Base-by-base conservation (phyloP, 73 alveolate genomes). In the Uronychia setigera region DNA sequence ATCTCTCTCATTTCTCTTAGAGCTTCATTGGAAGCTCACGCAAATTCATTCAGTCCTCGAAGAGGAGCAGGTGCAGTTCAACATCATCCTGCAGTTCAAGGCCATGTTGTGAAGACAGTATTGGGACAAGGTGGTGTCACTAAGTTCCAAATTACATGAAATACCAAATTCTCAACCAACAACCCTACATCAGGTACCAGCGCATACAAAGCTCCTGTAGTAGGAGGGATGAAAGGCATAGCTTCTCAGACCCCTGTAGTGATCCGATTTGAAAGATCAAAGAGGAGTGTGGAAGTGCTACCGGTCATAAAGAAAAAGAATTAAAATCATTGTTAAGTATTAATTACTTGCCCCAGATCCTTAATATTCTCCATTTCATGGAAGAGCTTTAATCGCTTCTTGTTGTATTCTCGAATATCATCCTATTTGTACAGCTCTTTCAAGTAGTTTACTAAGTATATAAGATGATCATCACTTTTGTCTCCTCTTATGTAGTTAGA, bases 361-460 rank as follows among this genome's bases (percentile, higher is more conserved):
- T 19, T n/a, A n/a, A n/a, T n/a, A n/a, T n/a, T n/a, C n/a, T n/a
- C n/a, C n/a, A n/a, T n/a, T n/a, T n/a, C n/a, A n/a, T n/a, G n/a
- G 67, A 5, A 11, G 5, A 46, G 67, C 67, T 82, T 77, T 29
- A 85, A 85, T 33, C 28, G 31, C 57, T 79, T 79, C 29, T 78
- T 85, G 77, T 85, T 83, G 27, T 27, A 32, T 57, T 81, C 78
- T 59, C 96, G 58, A 32, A 91, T 88, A 78, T 91, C 96, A 27
- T 88, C 92, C 1, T 67, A 80, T 5, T 26, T 32, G 79, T 33
- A 74, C 31, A 82, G 29, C 25, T 77, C 33, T 1, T 46, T 77
- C 13, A 85, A 80, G 31, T 84, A 84, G 29, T 77, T 76, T 78
- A 58, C 74, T 28, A 85, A 35, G 58, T 75, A 57, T 27, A 35